Evolutionary conservation across 768 basidiomycete species (phyloP).

Genomic region (Lactarius indigo): DNA sequence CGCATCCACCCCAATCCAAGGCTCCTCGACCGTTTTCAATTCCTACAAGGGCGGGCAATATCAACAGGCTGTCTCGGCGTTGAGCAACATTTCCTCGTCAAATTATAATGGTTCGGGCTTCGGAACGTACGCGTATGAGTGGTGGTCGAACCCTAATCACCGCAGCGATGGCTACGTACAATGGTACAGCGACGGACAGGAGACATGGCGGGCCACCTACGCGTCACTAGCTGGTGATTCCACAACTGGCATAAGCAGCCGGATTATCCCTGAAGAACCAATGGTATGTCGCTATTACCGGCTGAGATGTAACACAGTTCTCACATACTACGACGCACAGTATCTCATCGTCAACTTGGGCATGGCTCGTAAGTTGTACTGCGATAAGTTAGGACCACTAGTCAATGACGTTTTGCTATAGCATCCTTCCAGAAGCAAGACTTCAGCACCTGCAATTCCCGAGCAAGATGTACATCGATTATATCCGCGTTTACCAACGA

Average conservation of each 20-base stretch:
- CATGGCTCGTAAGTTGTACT: slow-evolving; percentile 51
- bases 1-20: slow-evolving; percentile 51
- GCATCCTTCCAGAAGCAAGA: slow-evolving; percentile 72
- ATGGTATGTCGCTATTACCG: slow-evolving; percentile 55
- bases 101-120: slow-evolving; percentile 57
- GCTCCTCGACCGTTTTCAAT: slow-evolving; percentile 55
- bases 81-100: slow-evolving; percentile 51
- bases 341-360: slow-evolving; percentile 85
- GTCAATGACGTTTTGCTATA: slow-evolving; percentile 22
- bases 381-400: slow-evolving; percentile 5
- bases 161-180: slow-evolving; percentile 74
- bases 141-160: slow-evolving; percentile 68
- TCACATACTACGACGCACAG: slow-evolving; percentile 40
- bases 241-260: slow-evolving; percentile 50
- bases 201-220: slow-evolving; percentile 71
- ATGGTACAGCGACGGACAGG: slow-evolving; percentile 67
- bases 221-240: slow-evolving; percentile 66
- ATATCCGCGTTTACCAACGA: slow-evolving; percentile 85
- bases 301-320: slow-evolving; percentile 7
- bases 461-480: slow-evolving; percentile 79
- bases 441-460: slow-evolving; percentile 74
- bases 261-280: slow-evolving; percentile 85
- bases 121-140: slow-evolving; percentile 72
- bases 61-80: slow-evolving; percentile 73
- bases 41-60: slow-evolving; percentile 63